Base-by-base conservation (phyloP, 495 filamentous ascomycete genomes). In the Stereocaulon alpinum region DNA sequence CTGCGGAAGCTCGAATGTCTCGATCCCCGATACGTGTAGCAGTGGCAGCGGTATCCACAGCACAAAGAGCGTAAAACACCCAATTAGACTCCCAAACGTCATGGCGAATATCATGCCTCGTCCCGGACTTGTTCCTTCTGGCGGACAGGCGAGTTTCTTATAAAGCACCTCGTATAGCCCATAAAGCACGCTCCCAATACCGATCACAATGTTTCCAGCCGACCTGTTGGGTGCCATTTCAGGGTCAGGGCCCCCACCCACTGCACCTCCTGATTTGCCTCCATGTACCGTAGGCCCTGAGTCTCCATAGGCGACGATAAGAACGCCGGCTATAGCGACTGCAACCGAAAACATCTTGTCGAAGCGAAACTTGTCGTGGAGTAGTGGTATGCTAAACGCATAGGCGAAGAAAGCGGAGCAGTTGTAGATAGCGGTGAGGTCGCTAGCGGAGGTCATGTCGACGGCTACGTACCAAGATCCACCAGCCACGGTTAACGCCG, bases 331-430 rank as follows among this genome's bases (percentile, higher is more conserved):
- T 50, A 96, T 93, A 20, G 93, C 92, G 40, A 98, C 79, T 9
- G 75, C 76, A 2, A 98, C 93, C 1, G 92, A 85, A 40, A 91
- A 69, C 29, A 88, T 80, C 73, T 96, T 98, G 68, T 87, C 87
- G 24, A 82, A 69, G 4, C 87, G 83, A 12, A 94, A 66, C 67
- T 84, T 86, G 70, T 98, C 93, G 30, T 89, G 85, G 0, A 98
- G 76, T 14, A 98, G 68, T 0, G 89, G 90, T 24, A 98, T 88
- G 48, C 86, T 89, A 67, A 98, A 98, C 11, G 85, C 92, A 68
- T 98, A 98, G 34, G 93, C 93, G 71, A 96, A 98, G 73, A 98
- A 98, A 50, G 93, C 91, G 52, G 88, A 95, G 77, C 93, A 98
- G 71, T 98, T 98, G 79, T 97, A 98, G 68, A 98, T 98, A 27